These are phyloP conservation scores for Phlebiopsis flavidoalba DNA, from an alignment of 768 basidiomycete genomes.

Conservation along the genomic window DNA sequence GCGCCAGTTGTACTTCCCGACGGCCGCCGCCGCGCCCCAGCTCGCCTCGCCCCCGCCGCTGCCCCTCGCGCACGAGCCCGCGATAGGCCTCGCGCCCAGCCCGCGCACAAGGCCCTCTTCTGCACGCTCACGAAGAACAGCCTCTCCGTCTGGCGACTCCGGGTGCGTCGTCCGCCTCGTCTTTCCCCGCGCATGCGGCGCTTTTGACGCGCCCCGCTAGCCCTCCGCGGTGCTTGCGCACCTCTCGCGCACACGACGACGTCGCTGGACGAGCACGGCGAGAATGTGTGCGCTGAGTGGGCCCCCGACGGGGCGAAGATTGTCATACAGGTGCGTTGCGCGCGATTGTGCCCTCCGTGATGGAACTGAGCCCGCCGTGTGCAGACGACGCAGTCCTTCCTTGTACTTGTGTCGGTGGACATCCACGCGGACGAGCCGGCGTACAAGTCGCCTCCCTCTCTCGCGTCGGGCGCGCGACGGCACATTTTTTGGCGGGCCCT, in stretches of 20 bases:
- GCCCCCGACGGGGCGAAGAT: slow-evolving; percentile 77
- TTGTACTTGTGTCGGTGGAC: slow-evolving; percentile 69
- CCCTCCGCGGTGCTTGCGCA: slow-evolving; percentile 69
- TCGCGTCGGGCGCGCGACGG: slow-evolving; percentile 49
- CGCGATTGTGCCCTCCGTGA: background rate
- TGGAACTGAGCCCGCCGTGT: background rate
- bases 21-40: slow-evolving; percentile 68
- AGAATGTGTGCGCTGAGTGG: slow-evolving; percentile 73
- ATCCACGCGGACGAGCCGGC: slow-evolving; percentile 49
- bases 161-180: slow-evolving; percentile 43
- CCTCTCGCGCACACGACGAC: slow-evolving; percentile 74
- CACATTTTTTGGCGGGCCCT: slow-evolving; percentile 72
- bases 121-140: slow-evolving; percentile 66
- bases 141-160: slow-evolving; percentile 77
- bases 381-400: slow-evolving; percentile 76
- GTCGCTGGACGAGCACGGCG: slow-evolving; percentile 81
- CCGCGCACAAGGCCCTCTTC: slow-evolving; percentile 75
- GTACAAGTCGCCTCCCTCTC: slow-evolving; percentile 46
- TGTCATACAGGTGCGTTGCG: slow-evolving; percentile 65
- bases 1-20: slow-evolving; percentile 81
- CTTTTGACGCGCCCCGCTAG: slow-evolving; percentile 32
- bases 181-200: background rate
- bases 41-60: slow-evolving; percentile 65
- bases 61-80: slow-evolving; percentile 64
- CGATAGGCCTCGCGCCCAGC: slow-evolving; percentile 57